phyloP scores from a whole-genome alignment of 2,329 filamentous ascomycete species.

The Curvularia spicifera region DNA sequence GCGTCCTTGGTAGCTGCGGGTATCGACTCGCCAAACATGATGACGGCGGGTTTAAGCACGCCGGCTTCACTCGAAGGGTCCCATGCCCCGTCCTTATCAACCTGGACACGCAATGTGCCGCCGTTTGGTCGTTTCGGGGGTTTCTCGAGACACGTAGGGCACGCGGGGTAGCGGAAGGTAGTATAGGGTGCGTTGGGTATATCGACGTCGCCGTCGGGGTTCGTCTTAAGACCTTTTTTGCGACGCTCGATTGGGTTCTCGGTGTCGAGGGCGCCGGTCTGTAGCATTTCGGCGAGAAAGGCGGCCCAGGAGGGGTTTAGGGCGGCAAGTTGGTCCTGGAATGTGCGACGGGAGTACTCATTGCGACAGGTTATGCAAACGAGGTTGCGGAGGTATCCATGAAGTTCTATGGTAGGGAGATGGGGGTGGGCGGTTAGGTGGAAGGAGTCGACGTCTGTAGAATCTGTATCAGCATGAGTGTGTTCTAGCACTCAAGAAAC shows the following conservation, averaged over 20 bases:
- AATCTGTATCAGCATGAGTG: slow-evolving; percentile 9
- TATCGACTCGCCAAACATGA: slow-evolving; percentile 97
- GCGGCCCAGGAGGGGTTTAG: slow-evolving; percentile 87
- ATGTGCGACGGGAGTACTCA: slow-evolving; percentile 72
- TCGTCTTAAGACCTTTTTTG: slow-evolving; percentile 76
- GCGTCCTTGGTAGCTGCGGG: slow-evolving; percentile 69
- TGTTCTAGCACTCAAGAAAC: not conserved
- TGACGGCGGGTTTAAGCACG: slow-evolving; percentile 88
- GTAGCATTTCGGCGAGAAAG: slow-evolving; percentile 75
- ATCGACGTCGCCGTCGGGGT: slow-evolving; percentile 95
- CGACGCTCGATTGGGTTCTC: slow-evolving; percentile 75
- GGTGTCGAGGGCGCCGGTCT: slow-evolving; percentile 75
- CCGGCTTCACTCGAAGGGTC: slow-evolving; percentile 61
- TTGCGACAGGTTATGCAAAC: slow-evolving; percentile 80
- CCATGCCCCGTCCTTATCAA: slow-evolving; percentile 85
- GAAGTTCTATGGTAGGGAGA: slow-evolving; percentile 80
- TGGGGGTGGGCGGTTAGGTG: slow-evolving; percentile 78
- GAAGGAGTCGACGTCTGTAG: slow-evolving; percentile 89
- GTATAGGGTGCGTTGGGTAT: slow-evolving; percentile 85
- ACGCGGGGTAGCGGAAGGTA: slow-evolving; percentile 89
- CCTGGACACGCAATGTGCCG: slow-evolving; percentile 62
- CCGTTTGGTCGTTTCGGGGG: slow-evolving; percentile 66
- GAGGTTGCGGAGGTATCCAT: slow-evolving; percentile 84
- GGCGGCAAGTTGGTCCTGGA: slow-evolving; percentile 75
- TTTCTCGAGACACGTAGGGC: slow-evolving; percentile 75